Conservation (phyloP, 306 rosid species). For the Alnus rubra region DNA sequence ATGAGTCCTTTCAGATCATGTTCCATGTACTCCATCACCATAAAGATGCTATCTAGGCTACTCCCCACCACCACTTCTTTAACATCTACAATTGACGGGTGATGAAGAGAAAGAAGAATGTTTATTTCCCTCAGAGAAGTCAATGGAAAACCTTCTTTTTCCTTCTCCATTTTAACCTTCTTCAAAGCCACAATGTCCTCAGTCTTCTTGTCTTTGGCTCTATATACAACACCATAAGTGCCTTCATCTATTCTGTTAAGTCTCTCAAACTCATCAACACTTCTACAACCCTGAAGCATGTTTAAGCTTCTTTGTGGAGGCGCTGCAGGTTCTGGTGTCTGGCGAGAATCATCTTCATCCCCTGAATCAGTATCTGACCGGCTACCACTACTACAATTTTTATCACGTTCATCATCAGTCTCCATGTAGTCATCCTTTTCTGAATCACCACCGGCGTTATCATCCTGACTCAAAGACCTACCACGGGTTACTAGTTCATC, state of each 20-base stretch:
- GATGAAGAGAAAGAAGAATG: constrained; percentile 96
- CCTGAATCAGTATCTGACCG: constrained; percentile 63
- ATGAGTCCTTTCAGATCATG: constrained; percentile 95
- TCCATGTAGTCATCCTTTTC: constrained; percentile 75
- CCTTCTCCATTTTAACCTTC: constrained; percentile 99
- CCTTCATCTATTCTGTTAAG: constrained; percentile 98
- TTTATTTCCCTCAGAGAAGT: constrained; percentile 99
- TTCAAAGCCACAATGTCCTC: constrained; percentile 95
- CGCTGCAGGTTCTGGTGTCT: constrained; percentile 53
- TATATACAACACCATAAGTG: constrained; percentile 96
- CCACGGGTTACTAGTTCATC: constrained; percentile 56
- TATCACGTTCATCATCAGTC: constrained; percentile 51
- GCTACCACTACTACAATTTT: constrained; percentile 51
- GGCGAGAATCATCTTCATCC: constrained; percentile 51
- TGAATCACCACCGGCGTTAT: constrained; percentile 46
- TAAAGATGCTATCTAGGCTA: constrained; percentile 97
- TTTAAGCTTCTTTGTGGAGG: constrained; percentile 74
- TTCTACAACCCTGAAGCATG: constrained; percentile 99
- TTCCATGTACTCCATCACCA: constrained; percentile 99
- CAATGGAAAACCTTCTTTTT: constrained; percentile 95
- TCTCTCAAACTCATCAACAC: constrained; percentile 99
- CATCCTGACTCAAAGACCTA: constrained; percentile 66
- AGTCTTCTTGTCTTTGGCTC: constrained; percentile 88
- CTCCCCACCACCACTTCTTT: constrained; percentile 99
- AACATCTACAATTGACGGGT: constrained; percentile 92